phyloP scores from a whole-genome alignment of 177 flowering plant genomes.

The Vitis hybrid region DNA sequence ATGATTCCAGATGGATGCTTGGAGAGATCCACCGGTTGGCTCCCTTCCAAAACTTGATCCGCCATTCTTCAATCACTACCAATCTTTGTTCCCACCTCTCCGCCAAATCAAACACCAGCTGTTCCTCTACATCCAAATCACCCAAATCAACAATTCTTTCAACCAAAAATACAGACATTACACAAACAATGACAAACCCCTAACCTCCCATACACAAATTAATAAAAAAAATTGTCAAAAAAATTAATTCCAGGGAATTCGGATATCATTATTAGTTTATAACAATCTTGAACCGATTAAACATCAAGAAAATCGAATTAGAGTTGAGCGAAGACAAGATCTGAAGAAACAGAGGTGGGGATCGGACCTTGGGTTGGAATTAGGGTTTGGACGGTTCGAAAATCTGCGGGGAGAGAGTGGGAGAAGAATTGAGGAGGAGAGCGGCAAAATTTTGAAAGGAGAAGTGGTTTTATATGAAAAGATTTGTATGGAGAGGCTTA shows the following conservation, averaged over 20 bases:
- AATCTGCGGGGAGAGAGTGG: neutral
- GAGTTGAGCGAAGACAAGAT: neutral
- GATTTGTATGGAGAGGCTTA: slow-evolving; percentile 12
- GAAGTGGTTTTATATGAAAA: slow-evolving; percentile 4
- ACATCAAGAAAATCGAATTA: neutral
- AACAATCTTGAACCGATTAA: neutral
- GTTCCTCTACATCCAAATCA: neutral
- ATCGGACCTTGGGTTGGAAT: slow-evolving; percentile 7
- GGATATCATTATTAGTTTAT: neutral
- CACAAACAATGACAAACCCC: too few relatives aligned
- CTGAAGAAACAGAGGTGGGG: neutral
- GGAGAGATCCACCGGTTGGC: slow-evolving; percentile 78
- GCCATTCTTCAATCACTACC: slow-evolving; percentile 32
- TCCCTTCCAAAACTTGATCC: slow-evolving; percentile 70
- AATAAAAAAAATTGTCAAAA: too few relatives aligned
- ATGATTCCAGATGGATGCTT: slow-evolving; percentile 94
- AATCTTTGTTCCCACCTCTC: neutral
- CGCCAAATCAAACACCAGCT: neutral
- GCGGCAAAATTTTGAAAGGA: slow-evolving; percentile 8
- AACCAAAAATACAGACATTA: too few relatives aligned
- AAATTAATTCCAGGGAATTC: too few relatives aligned
- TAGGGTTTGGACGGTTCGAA: slow-evolving; percentile 3
- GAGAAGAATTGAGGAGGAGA: neutral
- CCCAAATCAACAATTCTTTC: neutral
- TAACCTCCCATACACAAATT: too few relatives aligned